Evolutionary conservation across 306 rosid species (phyloP), one percentile per base, ranked within the genome.

Genomic region (Cucumis cinereus): DNA sequence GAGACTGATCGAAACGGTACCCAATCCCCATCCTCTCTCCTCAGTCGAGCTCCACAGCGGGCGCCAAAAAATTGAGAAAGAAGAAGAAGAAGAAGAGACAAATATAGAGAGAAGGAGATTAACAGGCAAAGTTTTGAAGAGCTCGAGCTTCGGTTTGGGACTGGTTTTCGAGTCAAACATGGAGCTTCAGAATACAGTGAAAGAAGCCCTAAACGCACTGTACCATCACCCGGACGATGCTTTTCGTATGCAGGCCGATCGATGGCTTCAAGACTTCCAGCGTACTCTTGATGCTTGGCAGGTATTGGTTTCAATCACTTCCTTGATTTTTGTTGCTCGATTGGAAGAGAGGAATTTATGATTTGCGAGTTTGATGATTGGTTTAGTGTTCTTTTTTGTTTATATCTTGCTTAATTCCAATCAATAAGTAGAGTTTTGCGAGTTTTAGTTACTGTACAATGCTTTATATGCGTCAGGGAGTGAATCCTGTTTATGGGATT

Each of bases 261-360:
- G 93, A 43, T 95, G 89, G 84, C 98, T 95, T 4, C 99, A 95
- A 77, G 90, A 90, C 41, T 95, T 95, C 75, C 98, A 90, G 88
- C 89, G 98, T 7, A 92, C 96, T n/a, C 80, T 95, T 36, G 99
- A 95, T 84, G 99, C 99, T 54, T 95, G 99, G 99, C 99, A 95
- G 99, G 99, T 95, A 43, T 79, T 67, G 56, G 40, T 68, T 83
- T 68, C 64, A 23, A 49, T 79, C 85, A 56, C 5, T 71, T 74
- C 22, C 45, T 47, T 16, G 40, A 57, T 72, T 69, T 45, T 72
- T 58, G 3, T 24, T 72, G 23, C 15, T 45, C 4, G 23, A 20
- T 71, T 30, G 60, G 8, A 15, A 63, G 23, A 35, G 23, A 28
- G 45, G 33, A 59, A 20, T 79, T 73, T 70, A 30, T 26, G 78